Base-by-base conservation (phyloP, 495 filamentous ascomycete species). In the Pseudoneurospora amorphoporcata region DNA sequence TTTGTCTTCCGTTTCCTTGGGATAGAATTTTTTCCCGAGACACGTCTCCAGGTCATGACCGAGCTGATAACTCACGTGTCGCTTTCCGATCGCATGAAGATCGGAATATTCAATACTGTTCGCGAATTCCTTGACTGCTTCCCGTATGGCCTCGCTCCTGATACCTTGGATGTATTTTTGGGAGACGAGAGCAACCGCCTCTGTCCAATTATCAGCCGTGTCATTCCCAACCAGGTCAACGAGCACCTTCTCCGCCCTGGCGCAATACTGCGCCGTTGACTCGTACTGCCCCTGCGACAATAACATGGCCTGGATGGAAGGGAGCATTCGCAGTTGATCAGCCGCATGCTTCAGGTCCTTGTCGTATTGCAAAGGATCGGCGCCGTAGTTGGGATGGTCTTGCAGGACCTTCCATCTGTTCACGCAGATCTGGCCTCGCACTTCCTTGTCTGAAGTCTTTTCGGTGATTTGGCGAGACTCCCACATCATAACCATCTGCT, bases 91-190 rank as follows among this genome's bases (percentile, higher is more conserved):
- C 8, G 77, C 75, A 39, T 77, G 74, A 19, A 84, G 69, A 17
- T 75, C 4, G 74, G 39, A n/a, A 69, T 72, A 12, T 69, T 70
- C 8, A 61, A 71, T 0, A 71, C 71, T 7, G 70, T 45, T 29
- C 12, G 76, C 75, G 61, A 86, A 86, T 2, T 79, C 75, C 14
- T 75, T 72, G 1, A 88, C 77, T 42, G 76, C 70, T 9, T 82
- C 72, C 29, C 81, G 82, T 32, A 85, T 78, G 3, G 77, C 23
- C 29, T 76, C 76, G 38, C 78, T 76, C 7, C 70, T 68, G 68
- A 88, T 84, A 14, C 87, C 87, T 12, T 78, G 74, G 35, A 86
- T 78, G 65, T 87, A 88, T 23, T 83, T 81, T 12, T 73, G 72
- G 29, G 81, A 72, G 3, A 82, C 71, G 38, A 78, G 39, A 5